Conservation (phyloP, 345 rosid genomes). For the Moricandia moricandioides region DNA sequence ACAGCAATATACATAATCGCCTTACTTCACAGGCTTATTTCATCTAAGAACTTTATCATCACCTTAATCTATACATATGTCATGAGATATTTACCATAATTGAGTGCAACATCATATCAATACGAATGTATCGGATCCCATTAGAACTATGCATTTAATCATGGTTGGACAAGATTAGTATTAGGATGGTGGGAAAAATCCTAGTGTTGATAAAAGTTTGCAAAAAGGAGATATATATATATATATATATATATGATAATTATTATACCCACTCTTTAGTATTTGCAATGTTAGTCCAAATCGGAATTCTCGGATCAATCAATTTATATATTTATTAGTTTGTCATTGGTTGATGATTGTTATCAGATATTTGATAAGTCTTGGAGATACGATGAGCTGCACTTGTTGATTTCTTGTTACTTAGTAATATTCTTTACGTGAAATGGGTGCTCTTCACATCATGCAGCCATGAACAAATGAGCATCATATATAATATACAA, state of each 20-base stretch:
- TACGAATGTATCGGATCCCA: too few species aligned
- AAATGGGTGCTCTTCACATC: conserved; percentile 39
- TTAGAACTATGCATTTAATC: too few species aligned
- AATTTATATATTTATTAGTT: neutral
- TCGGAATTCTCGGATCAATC: neutral
- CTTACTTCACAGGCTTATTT: conserved; percentile 5
- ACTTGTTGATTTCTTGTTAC: conserved; percentile 26
- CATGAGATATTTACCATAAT: neutral
- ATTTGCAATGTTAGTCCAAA: neutral
- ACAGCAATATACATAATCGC: neutral
- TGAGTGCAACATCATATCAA: too few species aligned
- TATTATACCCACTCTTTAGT: neutral
- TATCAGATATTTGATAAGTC: neutral
- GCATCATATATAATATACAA: conserved; percentile 17
- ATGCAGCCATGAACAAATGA: conserved; percentile 30
- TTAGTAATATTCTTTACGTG: conserved; percentile 35
- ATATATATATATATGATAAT: too few species aligned
- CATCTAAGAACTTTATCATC: neutral
- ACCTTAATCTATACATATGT: neutral
- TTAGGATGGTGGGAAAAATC: too few species aligned
- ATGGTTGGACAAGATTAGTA: too few species aligned
- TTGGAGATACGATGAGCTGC: conserved; percentile 33
- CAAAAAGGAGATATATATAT: too few species aligned
- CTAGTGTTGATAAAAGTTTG: too few species aligned
- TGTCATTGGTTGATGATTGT: conserved; percentile 3